These are phyloP conservation scores for Fusarium azukiicola DNA, from an alignment of 2,329 filamentous ascomycete species.

Conservation along the genomic window DNA sequence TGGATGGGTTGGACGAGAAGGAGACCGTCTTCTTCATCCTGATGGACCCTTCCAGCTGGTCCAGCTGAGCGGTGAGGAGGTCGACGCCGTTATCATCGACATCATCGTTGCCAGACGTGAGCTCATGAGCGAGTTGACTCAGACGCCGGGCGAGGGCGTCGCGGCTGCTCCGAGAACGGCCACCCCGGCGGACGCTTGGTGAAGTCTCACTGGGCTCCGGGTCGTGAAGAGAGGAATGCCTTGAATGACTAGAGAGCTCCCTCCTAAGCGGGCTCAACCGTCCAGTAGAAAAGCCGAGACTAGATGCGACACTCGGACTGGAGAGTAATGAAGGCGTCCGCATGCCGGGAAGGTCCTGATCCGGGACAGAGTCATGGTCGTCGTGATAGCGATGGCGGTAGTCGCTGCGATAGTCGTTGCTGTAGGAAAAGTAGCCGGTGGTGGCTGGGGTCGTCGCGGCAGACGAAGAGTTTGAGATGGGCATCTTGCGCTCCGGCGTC, in stretches of 20 bases:
- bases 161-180: slow-evolving; percentile 44
- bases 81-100: slow-evolving; percentile 62
- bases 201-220: slow-evolving; percentile 50
- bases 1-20: slow-evolving; percentile 45
- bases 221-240: slow-evolving; percentile 46
- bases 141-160: slow-evolving; percentile 69
- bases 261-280: slow-evolving; percentile 58
- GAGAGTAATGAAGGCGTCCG: slow-evolving; percentile 57
- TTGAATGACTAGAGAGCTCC: slow-evolving; percentile 53
- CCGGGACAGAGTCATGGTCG: slow-evolving; percentile 47
- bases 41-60: slow-evolving; percentile 55
- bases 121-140: slow-evolving; percentile 63
- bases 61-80: slow-evolving; percentile 64
- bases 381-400: slow-evolving; percentile 53
- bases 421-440: slow-evolving; percentile 51
- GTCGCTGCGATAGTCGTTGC: slow-evolving; percentile 48
- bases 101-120: slow-evolving; percentile 59
- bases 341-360: slow-evolving; percentile 48
- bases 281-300: slow-evolving; percentile 57
- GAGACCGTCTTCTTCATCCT: slow-evolving; percentile 49
- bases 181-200: slow-evolving; percentile 46
- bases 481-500: slow-evolving; percentile 53
- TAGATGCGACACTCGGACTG: slow-evolving; percentile 60
- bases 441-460: slow-evolving; percentile 49
- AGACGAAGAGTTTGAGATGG: slow-evolving; percentile 42